Evolutionary conservation across 2,329 filamentous ascomycete genomes (phyloP).

Genomic region (Neofusicoccum parvum): DNA sequence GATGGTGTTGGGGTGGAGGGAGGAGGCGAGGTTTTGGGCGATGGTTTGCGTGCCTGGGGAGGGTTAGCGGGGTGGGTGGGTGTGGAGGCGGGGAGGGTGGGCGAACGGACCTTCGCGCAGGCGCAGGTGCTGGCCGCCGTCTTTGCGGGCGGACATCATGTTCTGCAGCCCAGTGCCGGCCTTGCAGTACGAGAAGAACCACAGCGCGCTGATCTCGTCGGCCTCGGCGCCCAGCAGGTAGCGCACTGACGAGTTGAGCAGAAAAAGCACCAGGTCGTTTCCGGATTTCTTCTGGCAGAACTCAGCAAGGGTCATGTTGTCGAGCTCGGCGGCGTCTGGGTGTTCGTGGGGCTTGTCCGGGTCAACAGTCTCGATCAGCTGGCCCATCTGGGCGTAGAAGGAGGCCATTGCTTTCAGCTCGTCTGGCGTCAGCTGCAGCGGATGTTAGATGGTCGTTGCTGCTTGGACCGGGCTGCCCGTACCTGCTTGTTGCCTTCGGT

Average conservation of each 20-base stretch:
- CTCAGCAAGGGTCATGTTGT: background rate
- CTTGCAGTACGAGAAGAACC: conserved; percentile 7
- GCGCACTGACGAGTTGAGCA: background rate
- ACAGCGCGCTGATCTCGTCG: conserved; percentile 13
- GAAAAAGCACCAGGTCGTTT: background rate
- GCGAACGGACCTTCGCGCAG: background rate
- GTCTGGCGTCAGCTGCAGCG: background rate
- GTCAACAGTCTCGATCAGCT: background rate
- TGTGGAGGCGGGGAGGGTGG: background rate
- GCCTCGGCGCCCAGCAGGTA: conserved; percentile 6
- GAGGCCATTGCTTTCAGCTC: conserved; percentile 8
- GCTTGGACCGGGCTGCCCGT: too few species aligned
- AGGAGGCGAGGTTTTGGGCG: conserved; percentile 39
- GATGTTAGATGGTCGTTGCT: background rate
- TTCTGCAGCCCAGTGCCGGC: conserved; percentile 5
- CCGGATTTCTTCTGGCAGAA: conserved; percentile 9
- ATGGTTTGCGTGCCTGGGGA: background rate
- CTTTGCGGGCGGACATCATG: conserved; percentile 7
- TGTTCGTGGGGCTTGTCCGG: background rate
- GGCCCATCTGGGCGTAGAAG: background rate
- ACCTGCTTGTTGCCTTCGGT: conserved; percentile 11
- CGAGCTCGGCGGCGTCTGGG: background rate
- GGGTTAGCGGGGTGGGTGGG: background rate
- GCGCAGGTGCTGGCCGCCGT: conserved; percentile 8
- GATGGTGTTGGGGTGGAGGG: conserved; percentile 34